phyloP scores from a whole-genome alignment of 2,329 filamentous ascomycete genomes.

The Penicillium sp. region DNA sequence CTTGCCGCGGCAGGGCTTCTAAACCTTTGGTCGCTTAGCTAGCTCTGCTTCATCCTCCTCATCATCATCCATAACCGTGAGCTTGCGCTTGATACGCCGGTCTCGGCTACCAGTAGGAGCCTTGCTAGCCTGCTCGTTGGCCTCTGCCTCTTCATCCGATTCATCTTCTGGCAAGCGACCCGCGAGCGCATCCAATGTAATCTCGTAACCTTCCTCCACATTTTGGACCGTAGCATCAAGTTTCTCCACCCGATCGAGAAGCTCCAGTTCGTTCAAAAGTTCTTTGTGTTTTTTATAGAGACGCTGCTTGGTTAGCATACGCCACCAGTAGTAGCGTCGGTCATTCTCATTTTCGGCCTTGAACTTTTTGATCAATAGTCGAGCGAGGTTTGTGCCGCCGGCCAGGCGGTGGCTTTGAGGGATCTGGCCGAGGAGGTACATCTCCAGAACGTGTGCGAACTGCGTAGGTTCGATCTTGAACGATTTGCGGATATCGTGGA shows the following conservation, averaged over 20 bases:
- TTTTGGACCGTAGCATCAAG: conserved; percentile 58
- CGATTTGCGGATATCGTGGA: conserved; percentile 50
- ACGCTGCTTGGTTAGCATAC: conserved; percentile 61
- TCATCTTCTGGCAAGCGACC: conserved; percentile 17
- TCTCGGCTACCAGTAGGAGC: conserved; percentile 10
- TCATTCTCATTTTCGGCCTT: conserved; percentile 54
- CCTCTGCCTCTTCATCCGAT: conserved; percentile 9
- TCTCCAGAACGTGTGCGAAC: conserved; percentile 61
- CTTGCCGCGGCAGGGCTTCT: not conserved
- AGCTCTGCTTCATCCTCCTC: conserved; percentile 24
- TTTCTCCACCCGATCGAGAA: conserved; percentile 56
- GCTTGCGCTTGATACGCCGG: conserved; percentile 23
- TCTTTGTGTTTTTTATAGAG: conserved; percentile 61
- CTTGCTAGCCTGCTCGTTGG: not conserved
- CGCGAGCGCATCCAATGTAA: conserved; percentile 44
- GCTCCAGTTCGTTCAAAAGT: conserved; percentile 57
- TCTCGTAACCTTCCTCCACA: conserved; percentile 59
- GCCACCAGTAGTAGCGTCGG: conserved; percentile 63
- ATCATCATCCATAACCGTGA: conserved; percentile 23
- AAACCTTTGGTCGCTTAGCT: conserved; percentile 36
- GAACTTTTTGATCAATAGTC: conserved; percentile 48
- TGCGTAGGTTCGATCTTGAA: conserved; percentile 61
- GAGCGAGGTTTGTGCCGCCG: conserved; percentile 50
- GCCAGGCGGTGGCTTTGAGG: conserved; percentile 47
- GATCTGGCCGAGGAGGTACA: conserved; percentile 60